Evolutionary conservation across 805 yeast genomes (phyloP).

Genomic region (Maudiozyma turicensis): DNA sequence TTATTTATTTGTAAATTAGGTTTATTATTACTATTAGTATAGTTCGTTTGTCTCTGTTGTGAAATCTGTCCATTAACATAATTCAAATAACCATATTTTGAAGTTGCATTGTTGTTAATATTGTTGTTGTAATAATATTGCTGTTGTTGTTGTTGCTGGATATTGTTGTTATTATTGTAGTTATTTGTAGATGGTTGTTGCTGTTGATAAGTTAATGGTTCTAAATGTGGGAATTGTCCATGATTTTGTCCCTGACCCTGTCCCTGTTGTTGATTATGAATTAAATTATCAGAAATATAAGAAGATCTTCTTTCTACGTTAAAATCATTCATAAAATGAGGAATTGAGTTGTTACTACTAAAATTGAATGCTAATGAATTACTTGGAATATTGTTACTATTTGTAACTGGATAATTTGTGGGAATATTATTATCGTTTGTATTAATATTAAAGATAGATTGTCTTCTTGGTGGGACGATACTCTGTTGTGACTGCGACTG

Average conservation of each 20-base stretch:
- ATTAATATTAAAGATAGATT: slow-evolving; percentile 8
- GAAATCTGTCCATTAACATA: slow-evolving; percentile 4
- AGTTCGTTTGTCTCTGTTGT: neutral
- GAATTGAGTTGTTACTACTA: neutral
- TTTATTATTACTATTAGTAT: neutral
- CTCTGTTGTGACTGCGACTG: neutral
- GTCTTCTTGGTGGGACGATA: slow-evolving; percentile 6
- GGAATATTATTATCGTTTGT: neutral
- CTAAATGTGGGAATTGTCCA: neutral
- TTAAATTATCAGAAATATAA: slow-evolving; percentile 58
- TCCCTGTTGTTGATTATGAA: slow-evolving; percentile 22
- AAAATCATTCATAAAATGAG: neutral
- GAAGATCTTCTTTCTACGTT: slow-evolving; percentile 48
- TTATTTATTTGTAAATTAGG: neutral
- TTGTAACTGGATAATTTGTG: neutral
- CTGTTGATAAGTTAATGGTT: slow-evolving; percentile 1
- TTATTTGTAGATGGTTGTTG: slow-evolving; percentile 1
- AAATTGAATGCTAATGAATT: neutral
- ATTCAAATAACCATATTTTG: slow-evolving; percentile 6
- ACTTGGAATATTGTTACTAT: neutral
- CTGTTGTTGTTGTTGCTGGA: slow-evolving; percentile 4
- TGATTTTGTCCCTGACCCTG: neutral
- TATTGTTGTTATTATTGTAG: neutral
- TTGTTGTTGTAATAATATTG: neutral
- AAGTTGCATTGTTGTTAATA: neutral